Evolutionary conservation across 257 asterid species (phyloP).

Genomic region (Ocimum tenuiflorum): DNA sequence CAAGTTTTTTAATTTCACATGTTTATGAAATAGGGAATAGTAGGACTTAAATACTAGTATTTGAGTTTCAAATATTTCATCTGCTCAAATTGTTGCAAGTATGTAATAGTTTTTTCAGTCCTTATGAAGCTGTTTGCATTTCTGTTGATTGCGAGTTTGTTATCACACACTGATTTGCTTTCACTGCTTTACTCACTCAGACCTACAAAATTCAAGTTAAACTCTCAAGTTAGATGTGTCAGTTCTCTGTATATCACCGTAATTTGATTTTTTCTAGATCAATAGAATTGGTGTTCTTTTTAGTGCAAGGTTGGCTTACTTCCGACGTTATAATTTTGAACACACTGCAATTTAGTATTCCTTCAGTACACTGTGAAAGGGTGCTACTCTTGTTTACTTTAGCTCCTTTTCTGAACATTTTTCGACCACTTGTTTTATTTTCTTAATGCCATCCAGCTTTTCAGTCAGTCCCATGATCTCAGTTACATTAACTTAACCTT

Average conservation of each 20-base stretch:
- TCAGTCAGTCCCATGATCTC: background rate
- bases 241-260: background rate
- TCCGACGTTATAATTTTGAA: background rate
- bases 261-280: background rate
- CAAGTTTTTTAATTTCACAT: background rate
- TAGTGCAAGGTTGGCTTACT: background rate
- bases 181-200: background rate
- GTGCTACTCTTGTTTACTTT: background rate
- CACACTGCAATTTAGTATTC: background rate
- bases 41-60: background rate
- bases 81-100: background rate
- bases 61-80: background rate
- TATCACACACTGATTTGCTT: background rate
- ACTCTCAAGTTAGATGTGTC: background rate
- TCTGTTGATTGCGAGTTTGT: background rate
- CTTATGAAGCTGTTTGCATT: background rate
- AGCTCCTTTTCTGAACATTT: too few species aligned
- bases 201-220: background rate
- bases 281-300: background rate
- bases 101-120: background rate
- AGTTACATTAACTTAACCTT: background rate
- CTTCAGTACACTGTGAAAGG: too few species aligned
- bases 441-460: constrained; percentile 3
- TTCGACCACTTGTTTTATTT: too few species aligned
- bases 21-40: background rate